Base-by-base conservation (phyloP, 108 stramenopile genomes). In the Fragilariopsis cylindrus region DNA sequence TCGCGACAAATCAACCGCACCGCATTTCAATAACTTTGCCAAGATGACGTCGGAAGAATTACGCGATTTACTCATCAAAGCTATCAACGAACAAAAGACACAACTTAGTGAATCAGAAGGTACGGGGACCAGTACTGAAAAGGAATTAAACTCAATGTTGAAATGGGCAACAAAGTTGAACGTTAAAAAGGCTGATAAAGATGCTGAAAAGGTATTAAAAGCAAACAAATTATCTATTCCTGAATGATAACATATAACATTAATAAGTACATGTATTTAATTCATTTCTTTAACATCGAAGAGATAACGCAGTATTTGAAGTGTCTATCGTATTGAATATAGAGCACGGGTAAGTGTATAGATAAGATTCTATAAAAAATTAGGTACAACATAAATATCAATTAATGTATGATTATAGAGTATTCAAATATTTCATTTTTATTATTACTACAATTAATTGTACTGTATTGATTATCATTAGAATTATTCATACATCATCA, bases 111-210 rank as follows among this genome's bases (percentile, higher is more conserved):
- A 85, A 57, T 53, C 76, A 41, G 91, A 94, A 71, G 92, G 91
- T 43, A 65, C 72, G 70, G 90, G 87, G 69, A 90, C 89, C n/a
- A 58, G 48, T 6, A 87, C 85, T 1, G 89, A 93, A 67, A 94
- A 92, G 68, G 90, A 89, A 52, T 73, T 96, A 57, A 78, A 87
- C 50, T 77, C 69, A 19, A 75, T 92, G 65, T 58, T 88, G 73
- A 94, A 91, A 69, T 96, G 92, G 95, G 80, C 89, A 1, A 81
- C 58, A 8, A 93, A 90, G 60, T 58, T 96, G 54, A 96, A 96
- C 54, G 69, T 81, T 42, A 62, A 78, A n/a, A 85, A 82, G 79
- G 88, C 88, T 3, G 95, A 96, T 68, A 96, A 92, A 71, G 90
- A 91, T 64, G 92, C 92, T 8, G 82, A 42, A 48, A 93, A 90